Evolutionary conservation across 2,329 filamentous ascomycete genomes (phyloP).

Genomic region (Parafenestella ontariensis): DNA sequence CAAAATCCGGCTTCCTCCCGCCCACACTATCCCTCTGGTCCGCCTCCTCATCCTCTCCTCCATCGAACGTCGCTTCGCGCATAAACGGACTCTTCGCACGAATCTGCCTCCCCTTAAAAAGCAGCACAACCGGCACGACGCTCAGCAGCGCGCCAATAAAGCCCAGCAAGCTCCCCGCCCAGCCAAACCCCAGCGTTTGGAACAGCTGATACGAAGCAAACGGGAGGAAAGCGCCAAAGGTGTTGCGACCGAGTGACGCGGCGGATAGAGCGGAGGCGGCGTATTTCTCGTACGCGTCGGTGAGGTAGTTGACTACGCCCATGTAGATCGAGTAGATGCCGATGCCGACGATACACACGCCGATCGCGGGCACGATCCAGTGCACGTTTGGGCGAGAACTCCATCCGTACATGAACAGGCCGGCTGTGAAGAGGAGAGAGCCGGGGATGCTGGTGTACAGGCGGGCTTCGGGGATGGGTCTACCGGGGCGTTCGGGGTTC

Average conservation of each 20-base stretch:
- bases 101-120: constrained; percentile 53
- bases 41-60: constrained; percentile 16
- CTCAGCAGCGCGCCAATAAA: constrained; percentile 52
- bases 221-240: constrained; percentile 56
- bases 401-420: constrained; percentile 41
- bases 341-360: constrained; percentile 31
- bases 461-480: constrained; percentile 52
- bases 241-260: constrained; percentile 54
- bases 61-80: constrained; percentile 37
- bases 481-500: constrained; percentile 49
- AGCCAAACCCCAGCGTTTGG: constrained; percentile 50
- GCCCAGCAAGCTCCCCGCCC: constrained; percentile 54
- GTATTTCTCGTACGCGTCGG: constrained; percentile 58
- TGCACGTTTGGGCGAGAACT: constrained; percentile 43
- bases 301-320: constrained; percentile 58
- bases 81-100: constrained; percentile 46
- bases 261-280: constrained; percentile 57
- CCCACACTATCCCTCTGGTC: constrained; percentile 9
- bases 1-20: background rate
- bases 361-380: constrained; percentile 40
- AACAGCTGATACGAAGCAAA: constrained; percentile 53
- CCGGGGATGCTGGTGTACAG: constrained; percentile 53
- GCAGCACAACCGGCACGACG: constrained; percentile 51
- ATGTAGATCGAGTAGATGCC: constrained; percentile 52
- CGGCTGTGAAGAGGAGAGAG: constrained; percentile 45